These are phyloP conservation scores for Macaranga tanarius DNA, from an alignment of 441 rosid species.

Conservation along the genomic window DNA sequence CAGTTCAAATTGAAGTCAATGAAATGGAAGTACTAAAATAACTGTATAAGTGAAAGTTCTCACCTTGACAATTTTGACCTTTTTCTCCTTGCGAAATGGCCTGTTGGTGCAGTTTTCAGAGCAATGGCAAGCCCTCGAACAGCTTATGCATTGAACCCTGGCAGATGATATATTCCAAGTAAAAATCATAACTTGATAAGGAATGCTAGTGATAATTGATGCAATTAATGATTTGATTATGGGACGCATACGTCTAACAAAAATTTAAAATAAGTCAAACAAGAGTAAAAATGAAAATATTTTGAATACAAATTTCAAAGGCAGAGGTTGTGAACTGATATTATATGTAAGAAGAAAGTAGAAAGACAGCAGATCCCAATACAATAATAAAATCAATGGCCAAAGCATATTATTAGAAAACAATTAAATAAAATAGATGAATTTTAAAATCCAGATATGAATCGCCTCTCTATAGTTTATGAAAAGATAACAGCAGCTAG, in stretches of 20 bases:
- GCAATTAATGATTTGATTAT: slow-evolving; percentile 4
- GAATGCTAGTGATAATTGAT: not conserved
- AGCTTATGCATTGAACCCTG: slow-evolving; percentile 91
- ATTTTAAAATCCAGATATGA: too few species aligned
- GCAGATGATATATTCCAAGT: slow-evolving; percentile 1
- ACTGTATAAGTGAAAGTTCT: slow-evolving; percentile 9
- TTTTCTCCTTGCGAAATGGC: slow-evolving; percentile 92
- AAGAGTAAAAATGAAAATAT: not conserved
- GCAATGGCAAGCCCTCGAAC: slow-evolving; percentile 86
- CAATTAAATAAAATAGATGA: not conserved
- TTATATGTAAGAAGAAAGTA: not conserved
- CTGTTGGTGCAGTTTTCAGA: slow-evolving; percentile 82
- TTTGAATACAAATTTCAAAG: not conserved
- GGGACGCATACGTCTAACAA: not conserved
- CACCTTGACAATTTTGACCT: slow-evolving; percentile 79
- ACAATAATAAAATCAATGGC: slow-evolving; percentile 1
- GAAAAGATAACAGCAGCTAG: not conserved
- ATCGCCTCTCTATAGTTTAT: not conserved
- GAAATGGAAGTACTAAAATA: not conserved
- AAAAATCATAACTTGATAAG: slow-evolving; percentile 6
- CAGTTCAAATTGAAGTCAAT: not conserved
- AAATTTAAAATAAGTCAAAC: not conserved
- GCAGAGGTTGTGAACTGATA: not conserved
- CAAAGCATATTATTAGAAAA: not conserved
- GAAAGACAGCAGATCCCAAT: not conserved